Percentiles rank a stretch among this genome's conserved stretches.
Evolutionary conservation across 163 green algal species (phyloP).

Genomic region (Chlorella variabilis): DNA sequence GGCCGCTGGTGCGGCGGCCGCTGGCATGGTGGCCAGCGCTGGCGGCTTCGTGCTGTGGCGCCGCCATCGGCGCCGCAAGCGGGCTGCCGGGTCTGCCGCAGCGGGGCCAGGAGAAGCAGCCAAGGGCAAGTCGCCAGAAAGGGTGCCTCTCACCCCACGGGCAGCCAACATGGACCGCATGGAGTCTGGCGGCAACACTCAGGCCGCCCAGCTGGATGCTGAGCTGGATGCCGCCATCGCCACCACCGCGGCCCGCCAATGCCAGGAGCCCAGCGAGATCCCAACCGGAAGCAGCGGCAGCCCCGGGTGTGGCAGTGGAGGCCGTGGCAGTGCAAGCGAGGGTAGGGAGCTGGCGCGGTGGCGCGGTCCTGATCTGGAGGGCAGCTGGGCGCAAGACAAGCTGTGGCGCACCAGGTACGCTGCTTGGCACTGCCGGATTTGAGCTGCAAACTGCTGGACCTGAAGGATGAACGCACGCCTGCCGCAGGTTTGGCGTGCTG

Average conservation of each 20-base stretch:
- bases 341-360: too few relatives aligned
- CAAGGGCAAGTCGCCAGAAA: too few relatives aligned
- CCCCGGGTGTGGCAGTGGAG: too few relatives aligned
- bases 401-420: slow-evolving; percentile 23
- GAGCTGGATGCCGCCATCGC: too few relatives aligned
- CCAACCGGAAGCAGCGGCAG: too few relatives aligned
- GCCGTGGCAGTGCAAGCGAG: too few relatives aligned
- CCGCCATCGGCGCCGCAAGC: neutral
- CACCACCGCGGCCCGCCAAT: too few relatives aligned
- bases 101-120: neutral
- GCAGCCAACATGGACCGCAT: neutral
- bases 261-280: too few relatives aligned
- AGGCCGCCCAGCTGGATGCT: too few relatives aligned
- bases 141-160: neutral
- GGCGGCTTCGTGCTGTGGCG: neutral
- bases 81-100: too few relatives aligned
- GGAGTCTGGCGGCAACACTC: slow-evolving; percentile 17
- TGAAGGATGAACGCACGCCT: too few relatives aligned
- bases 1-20: neutral
- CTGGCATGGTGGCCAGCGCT: neutral
- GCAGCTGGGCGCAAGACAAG: neutral
- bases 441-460: too few relatives aligned
- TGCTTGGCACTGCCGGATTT: neutral
- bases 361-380: neutral
- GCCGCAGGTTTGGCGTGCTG: slow-evolving; percentile 27